Conservation (phyloP, 495 filamentous ascomycete genomes). For the Pseudoneurospora amorphoporcata region DNA sequence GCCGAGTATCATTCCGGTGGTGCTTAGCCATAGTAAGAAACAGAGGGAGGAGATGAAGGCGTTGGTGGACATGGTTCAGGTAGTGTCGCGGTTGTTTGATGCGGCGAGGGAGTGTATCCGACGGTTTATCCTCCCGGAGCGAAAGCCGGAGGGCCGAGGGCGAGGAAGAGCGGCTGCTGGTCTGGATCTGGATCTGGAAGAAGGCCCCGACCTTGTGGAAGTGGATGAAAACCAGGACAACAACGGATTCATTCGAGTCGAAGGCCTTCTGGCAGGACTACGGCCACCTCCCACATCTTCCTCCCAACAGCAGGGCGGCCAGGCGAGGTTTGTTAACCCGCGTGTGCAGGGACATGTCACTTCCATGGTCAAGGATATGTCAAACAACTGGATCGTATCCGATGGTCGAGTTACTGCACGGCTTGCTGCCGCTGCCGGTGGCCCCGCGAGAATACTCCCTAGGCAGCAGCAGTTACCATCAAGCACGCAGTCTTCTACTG, state of each 20-base stretch:
- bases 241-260: background rate
- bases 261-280: background rate
- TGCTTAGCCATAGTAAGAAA: background rate
- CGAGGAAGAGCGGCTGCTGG: too few species aligned
- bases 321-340: background rate
- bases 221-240: background rate
- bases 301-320: background rate
- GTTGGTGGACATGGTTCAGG: background rate
- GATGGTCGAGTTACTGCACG: slow-evolving; percentile 15
- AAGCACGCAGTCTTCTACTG: slow-evolving; percentile 12
- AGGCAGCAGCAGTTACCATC: slow-evolving; percentile 2
- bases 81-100: background rate
- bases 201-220: background rate
- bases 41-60: background rate
- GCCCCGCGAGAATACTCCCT: background rate
- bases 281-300: background rate
- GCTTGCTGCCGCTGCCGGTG: background rate
- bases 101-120: background rate
- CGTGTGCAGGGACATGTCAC: slow-evolving; percentile 23
- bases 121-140: background rate
- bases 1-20: background rate
- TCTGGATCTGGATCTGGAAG: background rate
- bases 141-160: too few species aligned
- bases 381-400: slow-evolving; percentile 26
- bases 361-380: slow-evolving; percentile 27